These are phyloP conservation scores for Fusarium dlaminii DNA, from an alignment of 2,329 filamentous ascomycete species.

Conservation along the genomic window DNA sequence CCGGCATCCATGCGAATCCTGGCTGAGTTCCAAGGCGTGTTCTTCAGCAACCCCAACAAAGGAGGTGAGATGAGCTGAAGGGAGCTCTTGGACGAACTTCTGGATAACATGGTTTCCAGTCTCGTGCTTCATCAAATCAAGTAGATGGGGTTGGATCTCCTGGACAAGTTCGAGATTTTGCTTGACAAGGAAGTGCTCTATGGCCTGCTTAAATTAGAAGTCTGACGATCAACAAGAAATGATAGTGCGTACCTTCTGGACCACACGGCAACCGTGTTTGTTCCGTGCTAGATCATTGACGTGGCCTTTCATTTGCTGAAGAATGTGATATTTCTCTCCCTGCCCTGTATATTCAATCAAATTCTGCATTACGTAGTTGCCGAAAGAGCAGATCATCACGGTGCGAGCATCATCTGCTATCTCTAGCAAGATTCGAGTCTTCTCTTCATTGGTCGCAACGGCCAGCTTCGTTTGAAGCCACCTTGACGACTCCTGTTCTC, in stretches of 20 bases:
- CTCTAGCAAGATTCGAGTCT: slow-evolving; percentile 88
- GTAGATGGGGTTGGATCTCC: slow-evolving; percentile 80
- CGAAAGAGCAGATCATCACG: slow-evolving; percentile 95
- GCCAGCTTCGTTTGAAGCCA: slow-evolving; percentile 96
- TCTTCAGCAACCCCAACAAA: slow-evolving; percentile 83
- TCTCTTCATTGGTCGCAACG: slow-evolving; percentile 94
- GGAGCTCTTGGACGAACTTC: slow-evolving; percentile 83
- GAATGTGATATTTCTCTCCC: slow-evolving; percentile 87
- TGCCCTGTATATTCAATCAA: slow-evolving; percentile 97
- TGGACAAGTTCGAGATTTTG: slow-evolving; percentile 86
- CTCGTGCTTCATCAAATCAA: slow-evolving; percentile 83
- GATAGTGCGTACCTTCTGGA: slow-evolving; percentile 77
- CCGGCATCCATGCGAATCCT: slow-evolving; percentile 87
- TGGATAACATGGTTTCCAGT: slow-evolving; percentile 98
- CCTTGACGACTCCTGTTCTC: slow-evolving; percentile 93
- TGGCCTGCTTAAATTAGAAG: slow-evolving; percentile 65
- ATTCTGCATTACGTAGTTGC: slow-evolving; percentile 98
- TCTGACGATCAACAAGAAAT: background rate
- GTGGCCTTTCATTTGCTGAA: slow-evolving; percentile 87
- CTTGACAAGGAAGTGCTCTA: slow-evolving; percentile 91
- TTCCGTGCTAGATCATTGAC: slow-evolving; percentile 82
- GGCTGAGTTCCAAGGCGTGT: slow-evolving; percentile 77
- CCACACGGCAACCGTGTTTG: slow-evolving; percentile 94
- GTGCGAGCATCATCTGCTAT: slow-evolving; percentile 85
- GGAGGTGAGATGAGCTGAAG: slow-evolving; percentile 83